Percentiles rank a stretch among this genome's conserved stretches.
Conservation (phyloP, 1,284 basidiomycete species). For the Schizophyllum commune region DNA sequence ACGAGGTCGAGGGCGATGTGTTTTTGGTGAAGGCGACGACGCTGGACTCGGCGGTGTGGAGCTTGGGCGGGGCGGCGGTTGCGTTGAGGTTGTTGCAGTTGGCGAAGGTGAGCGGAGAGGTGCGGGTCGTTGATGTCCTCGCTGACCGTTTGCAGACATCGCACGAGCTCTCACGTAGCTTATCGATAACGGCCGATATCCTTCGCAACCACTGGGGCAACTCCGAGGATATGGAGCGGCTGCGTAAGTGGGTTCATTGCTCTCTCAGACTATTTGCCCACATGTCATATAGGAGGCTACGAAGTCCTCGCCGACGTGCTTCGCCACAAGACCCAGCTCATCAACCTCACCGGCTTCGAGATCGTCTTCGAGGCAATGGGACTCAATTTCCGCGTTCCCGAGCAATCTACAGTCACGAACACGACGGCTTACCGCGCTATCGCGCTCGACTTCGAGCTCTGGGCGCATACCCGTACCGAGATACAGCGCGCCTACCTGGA, state of each 20-base stretch:
- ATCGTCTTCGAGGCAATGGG: slow-evolving; percentile 81
- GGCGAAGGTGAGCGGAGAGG: slow-evolving; percentile 47
- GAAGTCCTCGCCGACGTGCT: slow-evolving; percentile 79
- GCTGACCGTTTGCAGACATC: slow-evolving; percentile 38
- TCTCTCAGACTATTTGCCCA: slow-evolving; percentile 8
- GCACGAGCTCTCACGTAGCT: slow-evolving; percentile 65
- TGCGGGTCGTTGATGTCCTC: slow-evolving; percentile 1
- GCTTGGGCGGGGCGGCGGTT: slow-evolving; percentile 77
- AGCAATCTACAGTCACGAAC: slow-evolving; percentile 81
- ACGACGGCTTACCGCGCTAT: slow-evolving; percentile 76
- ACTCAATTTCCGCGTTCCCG: slow-evolving; percentile 71
- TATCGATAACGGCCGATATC: slow-evolving; percentile 71
- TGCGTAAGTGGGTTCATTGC: slow-evolving; percentile 45
- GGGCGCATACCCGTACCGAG: slow-evolving; percentile 63
- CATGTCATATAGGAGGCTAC: slow-evolving; percentile 60
- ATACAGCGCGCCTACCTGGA: slow-evolving; percentile 75
- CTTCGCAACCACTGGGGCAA: slow-evolving; percentile 85
- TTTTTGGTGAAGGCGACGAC: slow-evolving; percentile 52
- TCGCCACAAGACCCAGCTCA: slow-evolving; percentile 61
- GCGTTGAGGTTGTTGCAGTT: slow-evolving; percentile 72
- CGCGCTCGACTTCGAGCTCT: slow-evolving; percentile 86
- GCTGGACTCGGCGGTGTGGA: slow-evolving; percentile 76
- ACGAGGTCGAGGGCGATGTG: slow-evolving; percentile 47
- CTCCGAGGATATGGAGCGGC: slow-evolving; percentile 84
- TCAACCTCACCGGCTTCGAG: slow-evolving; percentile 73